Evolutionary conservation across 345 rosid species (phyloP).

Genomic region (Orychophragmus violaceus): DNA sequence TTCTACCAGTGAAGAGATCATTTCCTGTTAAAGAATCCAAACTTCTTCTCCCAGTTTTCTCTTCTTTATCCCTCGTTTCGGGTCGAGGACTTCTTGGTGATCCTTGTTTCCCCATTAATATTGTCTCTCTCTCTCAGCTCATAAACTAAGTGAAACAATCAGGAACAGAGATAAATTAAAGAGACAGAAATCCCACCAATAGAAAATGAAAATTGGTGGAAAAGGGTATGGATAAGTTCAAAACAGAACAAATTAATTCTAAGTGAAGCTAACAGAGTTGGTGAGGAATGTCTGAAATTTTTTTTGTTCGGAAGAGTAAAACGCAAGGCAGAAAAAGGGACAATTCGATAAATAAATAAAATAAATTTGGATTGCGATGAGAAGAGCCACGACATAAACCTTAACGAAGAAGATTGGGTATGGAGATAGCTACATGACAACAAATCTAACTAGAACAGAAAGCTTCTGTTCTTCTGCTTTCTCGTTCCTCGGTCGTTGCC

Average conservation of each 20-base stretch:
- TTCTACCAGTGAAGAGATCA: constrained; percentile 58
- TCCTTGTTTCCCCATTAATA: constrained; percentile 52
- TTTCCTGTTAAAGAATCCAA: constrained; percentile 35
- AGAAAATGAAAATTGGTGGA: constrained; percentile 9
- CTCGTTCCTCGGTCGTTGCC: constrained; percentile 22
- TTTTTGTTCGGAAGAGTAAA: constrained; percentile 34
- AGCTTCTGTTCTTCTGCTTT: constrained; percentile 34
- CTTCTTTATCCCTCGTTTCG: constrained; percentile 10
- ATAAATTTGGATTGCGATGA: constrained; percentile 7
- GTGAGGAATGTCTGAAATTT: constrained; percentile 28
- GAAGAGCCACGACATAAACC: constrained; percentile 31
- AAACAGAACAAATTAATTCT: constrained; percentile 31
- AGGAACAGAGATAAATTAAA: constrained; percentile 22
- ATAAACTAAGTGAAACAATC: neutral
- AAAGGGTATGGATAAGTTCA: constrained; percentile 7
- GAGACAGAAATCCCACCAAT: constrained; percentile 10
- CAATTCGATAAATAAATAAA: neutral
- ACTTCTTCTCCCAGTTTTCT: constrained; percentile 30
- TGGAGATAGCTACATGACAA: constrained; percentile 42
- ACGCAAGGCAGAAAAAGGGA: constrained; percentile 42
- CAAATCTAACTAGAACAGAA: constrained; percentile 41
- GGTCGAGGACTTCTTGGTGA: constrained; percentile 41
- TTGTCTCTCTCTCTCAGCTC: constrained; percentile 6
- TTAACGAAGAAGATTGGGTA: constrained; percentile 36
- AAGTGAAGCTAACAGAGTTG: constrained; percentile 48